phyloP scores from a whole-genome alignment of 2,329 filamentous ascomycete species.

The Penicillium olsonii region DNA sequence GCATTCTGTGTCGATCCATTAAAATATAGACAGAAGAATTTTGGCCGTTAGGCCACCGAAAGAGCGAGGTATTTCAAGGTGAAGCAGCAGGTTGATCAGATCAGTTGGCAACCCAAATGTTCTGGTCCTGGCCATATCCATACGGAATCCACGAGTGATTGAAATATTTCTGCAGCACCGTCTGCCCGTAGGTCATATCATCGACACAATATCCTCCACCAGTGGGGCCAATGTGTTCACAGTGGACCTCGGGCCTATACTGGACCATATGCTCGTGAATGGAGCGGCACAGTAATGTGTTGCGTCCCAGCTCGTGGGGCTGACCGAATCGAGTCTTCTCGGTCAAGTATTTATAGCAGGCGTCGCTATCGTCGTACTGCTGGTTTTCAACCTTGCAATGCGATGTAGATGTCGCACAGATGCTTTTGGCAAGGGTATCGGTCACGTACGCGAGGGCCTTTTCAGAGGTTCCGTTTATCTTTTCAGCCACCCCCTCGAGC shows the following conservation, averaged over 20 bases:
- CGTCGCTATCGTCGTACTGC: slow-evolving; percentile 21
- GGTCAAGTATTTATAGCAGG: slow-evolving; percentile 24
- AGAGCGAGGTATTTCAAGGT: too few species aligned
- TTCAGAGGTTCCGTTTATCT: slow-evolving; percentile 20
- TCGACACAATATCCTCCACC: slow-evolving; percentile 32
- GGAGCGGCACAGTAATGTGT: slow-evolving; percentile 31
- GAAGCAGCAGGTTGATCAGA: not conserved
- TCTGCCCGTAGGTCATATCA: slow-evolving; percentile 24
- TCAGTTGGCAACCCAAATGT: slow-evolving; percentile 17
- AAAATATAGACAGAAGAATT: too few species aligned
- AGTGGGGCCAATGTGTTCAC: slow-evolving; percentile 29
- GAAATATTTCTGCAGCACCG: slow-evolving; percentile 29
- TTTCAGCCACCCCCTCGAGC: slow-evolving; percentile 11
- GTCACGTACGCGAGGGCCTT: slow-evolving; percentile 16
- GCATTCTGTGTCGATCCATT: too few species aligned
- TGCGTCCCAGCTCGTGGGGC: slow-evolving; percentile 25
- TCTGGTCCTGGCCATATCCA: slow-evolving; percentile 21
- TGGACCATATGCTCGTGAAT: slow-evolving; percentile 33
- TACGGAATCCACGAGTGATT: slow-evolving; percentile 26
- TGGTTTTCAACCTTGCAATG: slow-evolving; percentile 21
- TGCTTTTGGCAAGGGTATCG: slow-evolving; percentile 19
- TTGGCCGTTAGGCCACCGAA: too few species aligned
- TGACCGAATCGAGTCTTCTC: slow-evolving; percentile 25
- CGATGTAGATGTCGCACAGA: slow-evolving; percentile 24
- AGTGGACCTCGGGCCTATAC: slow-evolving; percentile 29